Evolutionary conservation across 2,329 filamentous ascomycete species (phyloP), one percentile per base, ranked within the genome.

Genomic region (Basipetospora chlamydospora): DNA sequence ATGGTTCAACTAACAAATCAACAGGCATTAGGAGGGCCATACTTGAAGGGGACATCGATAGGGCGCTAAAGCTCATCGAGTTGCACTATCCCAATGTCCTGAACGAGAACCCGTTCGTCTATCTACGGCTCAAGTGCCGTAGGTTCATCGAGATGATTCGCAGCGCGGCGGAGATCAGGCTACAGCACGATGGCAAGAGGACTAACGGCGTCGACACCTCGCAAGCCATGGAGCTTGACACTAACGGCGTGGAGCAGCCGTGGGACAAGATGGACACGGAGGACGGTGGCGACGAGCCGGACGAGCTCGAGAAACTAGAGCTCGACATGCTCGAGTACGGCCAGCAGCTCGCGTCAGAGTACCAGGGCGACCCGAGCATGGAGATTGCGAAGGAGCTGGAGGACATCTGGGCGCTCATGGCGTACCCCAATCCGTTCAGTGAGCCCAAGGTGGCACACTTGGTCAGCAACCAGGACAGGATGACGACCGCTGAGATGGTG

Each of bases 141-240:
- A 92, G 90, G 52, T 95, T 96, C 54, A 79, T 96, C 42, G 90
- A 98, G 56, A 88, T 98, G 79, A 85, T 93, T 48, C 73, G 81
- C 28, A 72, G 70, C 40, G 77, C 77, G 25, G 76, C 78, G 3
- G 80, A 87, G 46, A 56, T 80, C 13, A 67, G 66, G 48, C 59
- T 66, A 25, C 35, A 30, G n/a, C 57, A 60, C 25, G 61, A 65
- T 7, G 46, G 53, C 4, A 67, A 64, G 47, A 57, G 47, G 43
- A 54, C 46, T 53, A 52, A 67, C 42, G 54, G 61, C 9, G 59
- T 60, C 26, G 47, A 56, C 17, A 58, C 34, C 60, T 63, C 43
- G 53, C 46, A 70, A 44, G 63, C 63, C 15, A 73, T 73, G 64
- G 70, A 73, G 37, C 55, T 74, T 38, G 71, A 74, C 44, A 60